phyloP scores from a whole-genome alignment of 371 early-diverging fungal species.

The Coemansia sp. region DNA sequence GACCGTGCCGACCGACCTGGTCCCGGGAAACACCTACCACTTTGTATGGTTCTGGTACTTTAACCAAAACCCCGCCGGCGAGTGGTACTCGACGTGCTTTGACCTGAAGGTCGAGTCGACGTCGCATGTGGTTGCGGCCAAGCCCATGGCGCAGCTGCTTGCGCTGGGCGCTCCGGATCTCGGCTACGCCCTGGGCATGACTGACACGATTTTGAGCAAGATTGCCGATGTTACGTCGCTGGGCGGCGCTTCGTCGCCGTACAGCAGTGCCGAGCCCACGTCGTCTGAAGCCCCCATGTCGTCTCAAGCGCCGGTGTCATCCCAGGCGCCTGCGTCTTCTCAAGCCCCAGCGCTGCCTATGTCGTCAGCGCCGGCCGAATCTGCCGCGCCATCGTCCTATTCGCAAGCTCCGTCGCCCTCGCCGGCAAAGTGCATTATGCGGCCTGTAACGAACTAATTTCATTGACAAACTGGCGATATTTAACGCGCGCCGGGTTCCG shows the following conservation, averaged over 20 bases:
- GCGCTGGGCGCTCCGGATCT: conserved; percentile 13
- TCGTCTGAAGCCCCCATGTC: background rate
- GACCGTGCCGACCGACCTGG: conserved; percentile 51
- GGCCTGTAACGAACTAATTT: conserved; percentile 6
- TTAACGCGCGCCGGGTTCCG: too few species aligned
- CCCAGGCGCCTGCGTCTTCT: background rate
- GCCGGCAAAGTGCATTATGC: conserved; percentile 16
- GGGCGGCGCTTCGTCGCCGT: background rate
- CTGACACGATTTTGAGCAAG: conserved; percentile 1
- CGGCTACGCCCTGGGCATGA: conserved; percentile 27
- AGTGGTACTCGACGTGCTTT: conserved; percentile 62
- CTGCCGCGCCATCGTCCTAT: background rate
- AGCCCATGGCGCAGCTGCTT: conserved; percentile 12
- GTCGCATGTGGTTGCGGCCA: conserved; percentile 22
- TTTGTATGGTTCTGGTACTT: conserved; percentile 61
- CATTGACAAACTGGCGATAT: too few species aligned
- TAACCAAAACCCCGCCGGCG: conserved; percentile 55
- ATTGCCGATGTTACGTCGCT: conserved; percentile 21
- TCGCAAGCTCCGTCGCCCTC: background rate
- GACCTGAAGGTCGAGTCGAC: conserved; percentile 48
- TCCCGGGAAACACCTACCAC: conserved; percentile 51
- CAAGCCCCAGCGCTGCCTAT: background rate
- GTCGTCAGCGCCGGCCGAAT: background rate
- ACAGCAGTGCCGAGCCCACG: background rate
- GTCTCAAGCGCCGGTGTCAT: background rate